Evolutionary conservation across 2,329 filamentous ascomycete species (phyloP).

Genomic region (Annulohypoxylon truncatum): DNA sequence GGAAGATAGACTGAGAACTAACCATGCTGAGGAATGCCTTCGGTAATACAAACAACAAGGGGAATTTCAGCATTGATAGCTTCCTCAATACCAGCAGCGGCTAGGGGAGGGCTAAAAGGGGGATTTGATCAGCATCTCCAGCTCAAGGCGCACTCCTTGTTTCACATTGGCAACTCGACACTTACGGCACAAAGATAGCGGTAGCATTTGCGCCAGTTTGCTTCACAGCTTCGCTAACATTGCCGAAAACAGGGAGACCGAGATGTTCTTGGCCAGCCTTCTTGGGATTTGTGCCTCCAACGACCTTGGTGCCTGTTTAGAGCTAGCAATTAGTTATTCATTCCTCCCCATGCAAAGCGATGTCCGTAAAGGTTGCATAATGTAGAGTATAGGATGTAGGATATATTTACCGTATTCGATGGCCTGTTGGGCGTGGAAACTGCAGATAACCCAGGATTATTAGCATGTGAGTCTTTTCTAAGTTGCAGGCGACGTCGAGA

Average conservation of each 20-base stretch:
- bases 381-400: constrained; percentile 19
- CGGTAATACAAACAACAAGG: constrained; percentile 96
- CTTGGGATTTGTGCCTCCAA: constrained; percentile 98
- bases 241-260: constrained; percentile 91
- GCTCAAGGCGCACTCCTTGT: neutral
- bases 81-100: constrained; percentile 96
- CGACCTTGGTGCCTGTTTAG: constrained; percentile 86
- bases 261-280: constrained; percentile 94
- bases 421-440: constrained; percentile 96
- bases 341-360: constrained; percentile 4
- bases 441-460: constrained; percentile 54
- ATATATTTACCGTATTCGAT: constrained; percentile 89
- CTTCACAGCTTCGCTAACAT: constrained; percentile 88
- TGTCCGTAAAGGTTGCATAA: constrained; percentile 23
- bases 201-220: constrained; percentile 90
- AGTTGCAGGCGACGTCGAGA: constrained; percentile 2
- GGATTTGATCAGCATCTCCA: constrained; percentile 35
- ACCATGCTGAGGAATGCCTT: constrained; percentile 98
- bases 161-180: neutral
- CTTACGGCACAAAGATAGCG: constrained; percentile 95
- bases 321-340: constrained; percentile 48
- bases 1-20: constrained; percentile 52
- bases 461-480: constrained; percentile 45
- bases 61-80: constrained; percentile 93
- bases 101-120: constrained; percentile 78